Percentiles rank a stretch among this genome's conserved stretches.
Conservation (phyloP, 106 monocot genomes). For the Vanilla planifolia region DNA sequence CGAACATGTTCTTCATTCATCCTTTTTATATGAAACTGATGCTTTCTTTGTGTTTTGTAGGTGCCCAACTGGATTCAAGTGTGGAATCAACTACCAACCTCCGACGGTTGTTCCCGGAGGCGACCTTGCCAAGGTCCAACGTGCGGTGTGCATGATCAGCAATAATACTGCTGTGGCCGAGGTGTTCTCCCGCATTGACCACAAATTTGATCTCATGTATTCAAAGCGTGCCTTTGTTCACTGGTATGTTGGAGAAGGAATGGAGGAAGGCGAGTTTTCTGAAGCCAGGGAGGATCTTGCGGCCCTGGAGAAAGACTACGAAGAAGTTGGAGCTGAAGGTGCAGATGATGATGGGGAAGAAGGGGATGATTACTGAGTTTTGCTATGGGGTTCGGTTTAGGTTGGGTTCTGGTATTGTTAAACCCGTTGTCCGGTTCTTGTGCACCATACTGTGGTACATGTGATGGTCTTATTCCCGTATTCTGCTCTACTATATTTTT, state of each 20-base stretch:
- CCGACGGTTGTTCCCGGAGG: slow-evolving; percentile 17
- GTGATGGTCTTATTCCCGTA: no score
- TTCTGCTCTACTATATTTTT: no score
- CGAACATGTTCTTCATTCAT: not conserved
- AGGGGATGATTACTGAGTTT: slow-evolving; percentile 7
- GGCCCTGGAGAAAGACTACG: slow-evolving; percentile 18
- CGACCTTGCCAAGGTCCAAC: slow-evolving; percentile 15
- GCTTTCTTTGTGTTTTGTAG: not conserved
- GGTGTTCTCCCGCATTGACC: slow-evolving; percentile 16
- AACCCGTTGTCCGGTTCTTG: no score
- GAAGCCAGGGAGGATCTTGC: slow-evolving; percentile 19
- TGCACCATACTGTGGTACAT: no score
- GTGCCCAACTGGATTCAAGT: slow-evolving; percentile 21
- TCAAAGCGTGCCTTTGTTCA: slow-evolving; percentile 16
- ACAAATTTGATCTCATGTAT: slow-evolving; percentile 20
- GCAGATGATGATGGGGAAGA: slow-evolving; percentile 14
- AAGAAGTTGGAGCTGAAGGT: slow-evolving; percentile 19
- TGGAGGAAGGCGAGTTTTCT: slow-evolving; percentile 19
- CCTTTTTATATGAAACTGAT: not conserved
- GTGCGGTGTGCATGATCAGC: slow-evolving; percentile 19
- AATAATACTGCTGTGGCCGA: slow-evolving; percentile 17
- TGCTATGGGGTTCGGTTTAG: no score
- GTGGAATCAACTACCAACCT: slow-evolving; percentile 19
- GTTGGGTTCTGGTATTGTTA: no score
- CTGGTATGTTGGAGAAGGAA: slow-evolving; percentile 21